Conservation (phyloP, 2,329 filamentous ascomycete species). For the Blastomyces emzantsi region DNA sequence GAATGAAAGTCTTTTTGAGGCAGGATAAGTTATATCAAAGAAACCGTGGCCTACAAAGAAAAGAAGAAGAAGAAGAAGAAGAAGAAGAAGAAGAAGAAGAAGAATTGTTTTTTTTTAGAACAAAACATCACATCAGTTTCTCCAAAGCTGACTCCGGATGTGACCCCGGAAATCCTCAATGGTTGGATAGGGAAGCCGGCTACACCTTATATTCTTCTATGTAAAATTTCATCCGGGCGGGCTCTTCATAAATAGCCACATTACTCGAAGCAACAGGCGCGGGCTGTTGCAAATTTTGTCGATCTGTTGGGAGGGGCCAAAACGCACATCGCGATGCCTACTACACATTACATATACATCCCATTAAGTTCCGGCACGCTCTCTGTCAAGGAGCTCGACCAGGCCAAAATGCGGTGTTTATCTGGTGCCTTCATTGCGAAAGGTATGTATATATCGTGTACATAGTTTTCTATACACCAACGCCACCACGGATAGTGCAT, state of each 20-base stretch:
- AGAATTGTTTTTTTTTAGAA: no score
- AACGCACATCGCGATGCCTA: neutral
- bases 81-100: neutral
- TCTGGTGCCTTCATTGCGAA: neutral
- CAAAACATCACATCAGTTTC: neutral
- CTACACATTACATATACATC: neutral
- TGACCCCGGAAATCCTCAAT: neutral
- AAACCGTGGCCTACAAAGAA: neutral
- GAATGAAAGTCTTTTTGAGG: neutral
- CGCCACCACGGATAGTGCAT: neutral
- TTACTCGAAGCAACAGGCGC: neutral
- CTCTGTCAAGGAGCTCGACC: conserved; percentile 1
- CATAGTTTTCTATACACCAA: neutral
- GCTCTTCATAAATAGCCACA: neutral
- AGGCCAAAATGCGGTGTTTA: conserved; percentile 1
- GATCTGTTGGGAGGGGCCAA: neutral
- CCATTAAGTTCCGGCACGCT: neutral
- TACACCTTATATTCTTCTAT: no score
- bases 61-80: neutral
- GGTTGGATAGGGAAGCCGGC: neutral
- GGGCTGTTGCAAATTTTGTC: neutral
- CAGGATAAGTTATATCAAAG: neutral
- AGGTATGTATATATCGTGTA: neutral
- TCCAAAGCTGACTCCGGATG: neutral
- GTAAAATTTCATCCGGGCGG: no score